These are phyloP conservation scores for Pachyrhizus erosus DNA, from an alignment of 306 rosid genomes.

Conservation along the genomic window DNA sequence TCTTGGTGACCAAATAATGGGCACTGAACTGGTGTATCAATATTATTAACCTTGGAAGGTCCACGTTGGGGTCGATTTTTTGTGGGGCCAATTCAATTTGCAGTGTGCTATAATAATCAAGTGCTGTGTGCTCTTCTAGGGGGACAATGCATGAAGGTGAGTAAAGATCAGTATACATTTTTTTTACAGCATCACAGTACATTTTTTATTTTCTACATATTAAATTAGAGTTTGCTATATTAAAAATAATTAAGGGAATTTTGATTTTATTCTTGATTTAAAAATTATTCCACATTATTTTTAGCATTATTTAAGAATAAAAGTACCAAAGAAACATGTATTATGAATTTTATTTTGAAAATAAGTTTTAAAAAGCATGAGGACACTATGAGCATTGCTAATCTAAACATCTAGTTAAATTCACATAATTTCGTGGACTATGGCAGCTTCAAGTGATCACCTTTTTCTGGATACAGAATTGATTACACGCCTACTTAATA, in stretches of 20 bases:
- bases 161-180: not conserved
- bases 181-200: too few relatives aligned
- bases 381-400: not conserved
- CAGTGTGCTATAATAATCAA: not conserved
- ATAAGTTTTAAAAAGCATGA: not conserved
- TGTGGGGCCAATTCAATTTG: constrained; percentile 15
- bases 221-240: not conserved
- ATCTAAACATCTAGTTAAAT: not conserved
- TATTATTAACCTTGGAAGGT: not conserved
- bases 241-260: too few relatives aligned
- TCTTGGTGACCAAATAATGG: not conserved
- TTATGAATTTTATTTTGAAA: not conserved
- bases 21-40: not conserved
- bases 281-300: not conserved
- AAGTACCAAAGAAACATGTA: not conserved
- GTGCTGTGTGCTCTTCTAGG: not conserved
- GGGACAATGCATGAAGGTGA: constrained; percentile 16
- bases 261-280: not conserved
- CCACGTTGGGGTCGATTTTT: not conserved
- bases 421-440: not conserved
- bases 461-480: not conserved
- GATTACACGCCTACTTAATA: too few relatives aligned
- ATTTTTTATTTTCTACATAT: not conserved
- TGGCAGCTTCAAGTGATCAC: not conserved
- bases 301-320: not conserved